These are phyloP conservation scores for Hyphodiscus hymeniophilus DNA, from an alignment of 495 filamentous ascomycete species.

Conservation along the genomic window DNA sequence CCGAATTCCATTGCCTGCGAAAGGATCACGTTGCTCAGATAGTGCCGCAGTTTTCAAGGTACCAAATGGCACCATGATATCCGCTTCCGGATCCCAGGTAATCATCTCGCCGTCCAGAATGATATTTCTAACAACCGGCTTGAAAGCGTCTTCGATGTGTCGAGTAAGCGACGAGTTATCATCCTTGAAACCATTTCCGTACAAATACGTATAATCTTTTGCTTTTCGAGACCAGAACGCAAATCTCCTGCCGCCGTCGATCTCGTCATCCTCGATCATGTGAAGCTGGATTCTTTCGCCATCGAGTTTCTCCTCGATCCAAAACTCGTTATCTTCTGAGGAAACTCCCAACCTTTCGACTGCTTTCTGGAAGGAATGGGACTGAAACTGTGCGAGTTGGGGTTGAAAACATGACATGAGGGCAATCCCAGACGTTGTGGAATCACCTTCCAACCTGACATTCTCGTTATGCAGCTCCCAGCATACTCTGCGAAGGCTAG, in stretches of 20 bases:
- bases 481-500: slow-evolving; percentile 81
- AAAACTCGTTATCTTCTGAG: slow-evolving; percentile 69
- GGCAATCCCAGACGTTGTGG: slow-evolving; percentile 54
- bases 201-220: slow-evolving; percentile 95
- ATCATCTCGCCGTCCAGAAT: slow-evolving; percentile 99
- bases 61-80: slow-evolving; percentile 82
- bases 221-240: slow-evolving; percentile 93
- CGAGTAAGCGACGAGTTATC: slow-evolving; percentile 71
- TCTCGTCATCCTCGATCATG: slow-evolving; percentile 63
- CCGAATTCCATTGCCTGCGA: slow-evolving; percentile 55
- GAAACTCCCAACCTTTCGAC: slow-evolving; percentile 61
- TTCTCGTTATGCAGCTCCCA: slow-evolving; percentile 85
- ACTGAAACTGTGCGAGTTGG: slow-evolving; percentile 92
- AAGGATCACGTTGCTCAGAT: slow-evolving; percentile 71
- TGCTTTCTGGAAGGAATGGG: slow-evolving; percentile 73
- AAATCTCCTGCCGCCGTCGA: slow-evolving; percentile 66
- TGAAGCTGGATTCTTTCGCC: slow-evolving; percentile 97
- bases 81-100: slow-evolving; percentile 87
- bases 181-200: slow-evolving; percentile 70
- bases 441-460: slow-evolving; percentile 54
- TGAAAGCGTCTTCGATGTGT: slow-evolving; percentile 71
- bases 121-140: slow-evolving; percentile 65
- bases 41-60: slow-evolving; percentile 89
- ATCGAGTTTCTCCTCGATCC: slow-evolving; percentile 97
- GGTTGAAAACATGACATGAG: slow-evolving; percentile 98